A percentile compares a stretch with the other conserved stretches of the same genome.
Conservation (phyloP, 2,329 filamentous ascomycete species). For the Xylariales sp. region DNA sequence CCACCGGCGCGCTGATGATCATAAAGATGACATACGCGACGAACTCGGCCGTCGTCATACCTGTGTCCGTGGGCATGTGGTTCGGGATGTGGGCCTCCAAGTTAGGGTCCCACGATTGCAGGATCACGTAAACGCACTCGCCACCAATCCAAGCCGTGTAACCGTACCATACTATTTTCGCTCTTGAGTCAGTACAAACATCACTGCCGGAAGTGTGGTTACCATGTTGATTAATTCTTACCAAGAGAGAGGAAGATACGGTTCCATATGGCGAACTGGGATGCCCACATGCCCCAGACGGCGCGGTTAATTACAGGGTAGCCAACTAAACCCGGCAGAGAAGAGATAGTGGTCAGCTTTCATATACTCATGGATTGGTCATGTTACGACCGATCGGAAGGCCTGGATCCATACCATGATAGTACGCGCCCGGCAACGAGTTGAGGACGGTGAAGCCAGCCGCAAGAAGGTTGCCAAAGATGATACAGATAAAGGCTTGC, state of each 20-base stretch:
- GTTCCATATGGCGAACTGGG: conserved; percentile 14
- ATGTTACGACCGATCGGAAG: neutral
- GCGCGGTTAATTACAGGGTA: neutral
- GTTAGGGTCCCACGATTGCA: conserved; percentile 7
- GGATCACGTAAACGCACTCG: conserved; percentile 15
- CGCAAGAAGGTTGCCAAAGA: conserved; percentile 20
- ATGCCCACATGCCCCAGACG: conserved; percentile 12
- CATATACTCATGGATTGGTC: neutral
- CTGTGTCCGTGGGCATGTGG: conserved; percentile 28
- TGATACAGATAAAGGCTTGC: conserved; percentile 22
- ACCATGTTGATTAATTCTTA: neutral
- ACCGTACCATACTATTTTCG: conserved; percentile 10
- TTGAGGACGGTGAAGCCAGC: conserved; percentile 21
- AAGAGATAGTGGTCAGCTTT: neutral
- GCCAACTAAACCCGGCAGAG: neutral
- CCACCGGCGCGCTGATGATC: conserved; percentile 41
- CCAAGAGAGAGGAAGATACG: conserved; percentile 15
- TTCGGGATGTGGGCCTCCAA: conserved; percentile 21
- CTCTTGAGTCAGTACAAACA: neutral
- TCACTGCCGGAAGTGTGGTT: neutral
- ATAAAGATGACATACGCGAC: conserved; percentile 49
- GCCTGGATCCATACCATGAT: neutral
- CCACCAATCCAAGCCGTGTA: conserved; percentile 26
- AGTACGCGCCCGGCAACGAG: conserved; percentile 17
- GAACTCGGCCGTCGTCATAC: conserved; percentile 40